These are phyloP conservation scores for Pugionium dolabratum DNA, from an alignment of 345 rosid genomes.

Conservation along the genomic window DNA sequence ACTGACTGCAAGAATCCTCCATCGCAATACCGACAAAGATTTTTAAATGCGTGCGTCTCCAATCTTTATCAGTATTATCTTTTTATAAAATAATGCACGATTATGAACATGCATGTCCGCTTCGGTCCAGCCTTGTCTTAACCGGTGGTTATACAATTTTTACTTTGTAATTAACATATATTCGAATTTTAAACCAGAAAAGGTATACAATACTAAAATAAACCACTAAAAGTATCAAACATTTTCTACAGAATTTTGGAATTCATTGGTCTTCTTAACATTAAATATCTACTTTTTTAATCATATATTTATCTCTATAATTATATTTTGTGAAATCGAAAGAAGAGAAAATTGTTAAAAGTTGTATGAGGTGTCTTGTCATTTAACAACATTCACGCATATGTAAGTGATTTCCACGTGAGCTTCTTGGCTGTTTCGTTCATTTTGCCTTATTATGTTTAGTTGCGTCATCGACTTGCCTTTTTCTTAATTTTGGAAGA, in stretches of 20 bases:
- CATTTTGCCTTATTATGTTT: background rate
- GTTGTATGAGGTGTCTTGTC: slow-evolving; percentile 8
- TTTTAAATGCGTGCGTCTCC: background rate
- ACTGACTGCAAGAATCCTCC: slow-evolving; percentile 2
- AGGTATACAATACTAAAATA: no score
- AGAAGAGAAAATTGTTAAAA: background rate
- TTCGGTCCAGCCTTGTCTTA: no score
- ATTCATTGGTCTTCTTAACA: no score
- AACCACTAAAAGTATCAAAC: no score
- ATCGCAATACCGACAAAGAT: slow-evolving; percentile 9
- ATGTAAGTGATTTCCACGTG: slow-evolving; percentile 27
- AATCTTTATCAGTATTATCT: background rate
- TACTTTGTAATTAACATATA: no score
- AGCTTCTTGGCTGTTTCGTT: slow-evolving; percentile 27
- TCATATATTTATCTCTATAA: no score
- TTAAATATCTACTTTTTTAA: no score
- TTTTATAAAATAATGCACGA: no score
- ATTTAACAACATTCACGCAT: background rate
- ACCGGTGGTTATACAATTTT: no score
- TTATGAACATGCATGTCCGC: no score
- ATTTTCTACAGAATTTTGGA: no score
- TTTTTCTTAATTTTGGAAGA: slow-evolving; percentile 23
- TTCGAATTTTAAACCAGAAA: no score
- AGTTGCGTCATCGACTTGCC: slow-evolving; percentile 28
- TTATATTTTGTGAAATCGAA: background rate